Percentiles rank a stretch among this genome's conserved stretches.
Conservation (phyloP, 495 filamentous ascomycete genomes). For the Talaromyces nanjingensis region DNA sequence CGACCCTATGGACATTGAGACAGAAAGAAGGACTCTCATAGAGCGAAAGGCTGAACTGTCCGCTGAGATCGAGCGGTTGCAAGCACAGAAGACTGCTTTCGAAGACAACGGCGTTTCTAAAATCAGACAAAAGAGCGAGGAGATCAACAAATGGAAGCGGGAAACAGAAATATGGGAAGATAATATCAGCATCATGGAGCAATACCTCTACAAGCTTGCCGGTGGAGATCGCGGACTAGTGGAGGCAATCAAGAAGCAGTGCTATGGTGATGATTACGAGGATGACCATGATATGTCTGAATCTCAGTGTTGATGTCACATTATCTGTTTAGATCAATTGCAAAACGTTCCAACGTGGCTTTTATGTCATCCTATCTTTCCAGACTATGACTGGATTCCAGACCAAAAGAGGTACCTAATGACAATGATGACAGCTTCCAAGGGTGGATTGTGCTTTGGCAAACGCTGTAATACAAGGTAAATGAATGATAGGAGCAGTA, state of each 20-base stretch:
- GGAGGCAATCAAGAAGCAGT: conserved; percentile 41
- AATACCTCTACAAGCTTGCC: conserved; percentile 44
- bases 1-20: neutral
- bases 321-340: too few relatives aligned
- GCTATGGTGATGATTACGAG: conserved; percentile 59
- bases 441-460: too few relatives aligned
- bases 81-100: conserved; percentile 6
- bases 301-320: conserved; percentile 2
- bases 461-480: too few relatives aligned
- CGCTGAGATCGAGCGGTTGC: conserved; percentile 20
- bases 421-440: too few relatives aligned
- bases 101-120: conserved; percentile 31
- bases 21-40: conserved; percentile 19
- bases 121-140: conserved; percentile 42
- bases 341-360: too few relatives aligned
- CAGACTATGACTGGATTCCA: too few relatives aligned
- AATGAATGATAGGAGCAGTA: too few relatives aligned
- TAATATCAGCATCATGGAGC: conserved; percentile 59
- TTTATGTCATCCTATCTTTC: too few relatives aligned
- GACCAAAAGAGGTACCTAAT: too few relatives aligned
- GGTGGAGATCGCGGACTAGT: conserved; percentile 47
- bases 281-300: conserved; percentile 56
- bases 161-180: conserved; percentile 53
- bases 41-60: conserved; percentile 20
- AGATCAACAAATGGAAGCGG: conserved; percentile 36